These are phyloP conservation scores for Rhizopogon salebrosus DNA, from an alignment of 768 basidiomycete genomes.

Conservation along the genomic window DNA sequence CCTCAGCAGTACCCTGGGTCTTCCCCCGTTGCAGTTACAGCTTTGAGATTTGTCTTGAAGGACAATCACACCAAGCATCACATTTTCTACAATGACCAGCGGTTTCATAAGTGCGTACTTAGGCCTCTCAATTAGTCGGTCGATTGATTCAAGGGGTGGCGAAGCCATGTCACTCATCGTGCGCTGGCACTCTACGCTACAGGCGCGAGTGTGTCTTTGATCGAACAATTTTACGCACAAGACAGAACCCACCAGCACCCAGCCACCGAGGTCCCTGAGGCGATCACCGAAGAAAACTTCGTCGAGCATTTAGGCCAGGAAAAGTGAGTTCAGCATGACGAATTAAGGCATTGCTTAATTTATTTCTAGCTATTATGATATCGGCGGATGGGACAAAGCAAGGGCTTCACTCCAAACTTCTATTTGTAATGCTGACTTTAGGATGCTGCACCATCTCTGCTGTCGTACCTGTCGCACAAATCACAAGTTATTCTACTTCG, in stretches of 20 bases:
- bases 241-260: conserved; percentile 3
- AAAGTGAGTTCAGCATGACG: conserved; percentile 10
- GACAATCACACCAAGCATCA: conserved; percentile 46
- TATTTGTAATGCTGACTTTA: no score
- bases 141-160: background rate
- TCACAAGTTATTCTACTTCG: conserved; percentile 44
- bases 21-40: conserved; percentile 21
- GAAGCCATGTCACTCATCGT: conserved; percentile 25
- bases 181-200: conserved; percentile 16
- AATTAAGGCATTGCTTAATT: background rate
- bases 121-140: background rate
- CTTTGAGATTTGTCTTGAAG: conserved; percentile 31
- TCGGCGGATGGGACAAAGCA: conserved; percentile 41
- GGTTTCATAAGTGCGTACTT: conserved; percentile 46
- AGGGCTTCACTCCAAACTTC: conserved; percentile 56
- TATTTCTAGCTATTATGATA: conserved; percentile 34
- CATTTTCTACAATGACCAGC: conserved; percentile 40
- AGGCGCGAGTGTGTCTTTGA: conserved; percentile 3
- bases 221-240: conserved; percentile 1
- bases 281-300: conserved; percentile 20
- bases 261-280: conserved; percentile 17
- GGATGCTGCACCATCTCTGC: conserved; percentile 41
- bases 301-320: conserved; percentile 20
- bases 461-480: conserved; percentile 30
- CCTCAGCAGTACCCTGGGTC: conserved; percentile 8